A percentile compares a stretch with the other conserved stretches of the same genome.
phyloP scores from a whole-genome alignment of 495 filamentous ascomycete genomes.

The Margaritispora aquatica region DNA sequence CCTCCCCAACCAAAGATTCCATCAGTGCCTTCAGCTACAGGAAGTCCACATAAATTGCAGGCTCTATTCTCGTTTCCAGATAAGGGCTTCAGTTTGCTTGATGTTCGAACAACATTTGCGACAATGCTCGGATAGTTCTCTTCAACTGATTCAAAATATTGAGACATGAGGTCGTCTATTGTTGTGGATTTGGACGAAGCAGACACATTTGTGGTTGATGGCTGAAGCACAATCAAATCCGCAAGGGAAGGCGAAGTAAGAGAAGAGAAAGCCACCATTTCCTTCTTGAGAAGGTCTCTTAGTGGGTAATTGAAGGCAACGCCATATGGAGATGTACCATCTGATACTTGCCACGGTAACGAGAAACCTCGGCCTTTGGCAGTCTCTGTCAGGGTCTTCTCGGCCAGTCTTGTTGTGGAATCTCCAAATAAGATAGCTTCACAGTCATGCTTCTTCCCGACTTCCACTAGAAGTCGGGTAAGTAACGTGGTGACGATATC shows the following conservation, averaged over 20 bases:
- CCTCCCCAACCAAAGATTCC: conserved; percentile 32
- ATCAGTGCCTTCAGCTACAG: conserved; percentile 33
- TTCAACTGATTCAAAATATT: conserved; percentile 86
- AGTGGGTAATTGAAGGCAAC: conserved; percentile 62
- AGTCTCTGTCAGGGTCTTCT: conserved; percentile 77
- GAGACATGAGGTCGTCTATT: conserved; percentile 83
- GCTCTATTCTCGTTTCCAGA: conserved; percentile 5
- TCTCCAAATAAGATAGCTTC: conserved; percentile 74
- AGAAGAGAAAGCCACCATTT: conserved; percentile 58
- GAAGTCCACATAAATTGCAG: conserved; percentile 47
- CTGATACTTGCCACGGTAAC: conserved; percentile 73
- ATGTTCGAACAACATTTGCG: conserved; percentile 86
- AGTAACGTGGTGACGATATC: conserved; percentile 67
- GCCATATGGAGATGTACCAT: conserved; percentile 59
- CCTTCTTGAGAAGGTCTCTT: conserved; percentile 75
- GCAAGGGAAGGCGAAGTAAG: conserved; percentile 45
- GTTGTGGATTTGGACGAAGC: conserved; percentile 68
- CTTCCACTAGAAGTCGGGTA: conserved; percentile 60
- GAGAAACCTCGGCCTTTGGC: conserved; percentile 85
- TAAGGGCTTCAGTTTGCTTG: conserved; percentile 58
- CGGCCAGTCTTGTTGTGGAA: conserved; percentile 80
- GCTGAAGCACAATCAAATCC: conserved; percentile 38
- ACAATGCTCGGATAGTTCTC: conserved; percentile 86
- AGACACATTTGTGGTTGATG: conserved; percentile 33
- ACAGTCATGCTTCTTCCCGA: conserved; percentile 53